Evolutionary conservation across 164 flowering plant species (phyloP), one percentile per base, ranked within the genome.

Genomic region (Piper betle): DNA sequence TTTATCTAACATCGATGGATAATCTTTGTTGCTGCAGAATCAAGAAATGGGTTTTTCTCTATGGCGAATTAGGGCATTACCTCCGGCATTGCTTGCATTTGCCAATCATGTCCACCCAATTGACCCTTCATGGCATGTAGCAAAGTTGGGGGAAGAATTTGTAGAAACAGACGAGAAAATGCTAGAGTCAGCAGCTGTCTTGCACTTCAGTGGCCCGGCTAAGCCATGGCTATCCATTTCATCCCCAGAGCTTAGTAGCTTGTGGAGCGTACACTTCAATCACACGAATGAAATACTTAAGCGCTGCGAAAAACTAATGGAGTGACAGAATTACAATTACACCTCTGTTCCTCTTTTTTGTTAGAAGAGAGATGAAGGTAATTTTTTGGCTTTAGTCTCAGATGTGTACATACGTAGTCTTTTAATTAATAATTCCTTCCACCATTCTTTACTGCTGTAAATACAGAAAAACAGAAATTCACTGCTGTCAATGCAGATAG

Each of bases 221-320:
- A 85, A 85, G 72, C 91, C 91, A 3, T 85, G 91, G 87, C 82
- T 85, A 0, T 81, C 80, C 58, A 80, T 81, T 40, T 82, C 82
- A 10, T 69, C 64, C 7, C 76, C 81, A 0, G 73, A 82, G 78
- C 73, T 78, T 43, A 69, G 70, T 56, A 55, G 63, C 60, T 59
- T 82, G 43, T 85, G 91, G 91, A 62, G 39, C 12, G 46, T 59
- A 64, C 76, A 85, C 57, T 68, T 85, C 58, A 79, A 81, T 72
- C 70, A 66, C 60, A 79, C 91, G 38, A 73, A 78, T 65, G 76
- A 68, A 20, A 75, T 81, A 52, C 66, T 85, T 61, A 78, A 61
- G 70, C 62, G 68, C 61, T 84, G 90, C 67, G 62, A 71, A 39
- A 60, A 25, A 25, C 33, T 80, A 38, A 53, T 68, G 72, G 73